Evolutionary conservation across 2,329 filamentous ascomycete species (phyloP).

Genomic region (Colletotrichum lini): DNA sequence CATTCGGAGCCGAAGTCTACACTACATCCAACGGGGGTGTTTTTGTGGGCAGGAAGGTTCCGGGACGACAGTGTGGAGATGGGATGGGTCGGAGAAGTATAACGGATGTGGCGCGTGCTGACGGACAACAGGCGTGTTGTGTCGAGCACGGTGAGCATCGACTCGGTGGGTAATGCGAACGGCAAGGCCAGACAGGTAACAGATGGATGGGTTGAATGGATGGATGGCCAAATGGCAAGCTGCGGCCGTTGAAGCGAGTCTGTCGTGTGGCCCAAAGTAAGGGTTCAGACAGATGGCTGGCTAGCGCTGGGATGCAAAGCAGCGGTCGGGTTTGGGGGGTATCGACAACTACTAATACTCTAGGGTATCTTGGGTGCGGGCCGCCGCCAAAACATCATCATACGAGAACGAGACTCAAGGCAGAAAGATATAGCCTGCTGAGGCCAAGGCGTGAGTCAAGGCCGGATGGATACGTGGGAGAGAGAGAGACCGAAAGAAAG

Average conservation of each 20-base stretch:
- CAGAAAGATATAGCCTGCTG: constrained; percentile 28
- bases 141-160: background rate
- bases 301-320: constrained; percentile 22
- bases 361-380: constrained; percentile 23
- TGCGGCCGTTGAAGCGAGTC: background rate
- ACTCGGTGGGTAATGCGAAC: constrained; percentile 7
- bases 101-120: constrained; percentile 35
- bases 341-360: constrained; percentile 32
- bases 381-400: constrained; percentile 25
- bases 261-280: background rate
- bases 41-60: constrained; percentile 35
- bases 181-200: background rate
- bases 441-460: constrained; percentile 40
- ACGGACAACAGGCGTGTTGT: constrained; percentile 12
- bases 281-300: background rate
- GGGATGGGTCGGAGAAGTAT: constrained; percentile 21
- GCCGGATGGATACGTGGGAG: constrained; percentile 1
- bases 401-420: constrained; percentile 33
- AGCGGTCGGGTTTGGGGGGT: constrained; percentile 20
- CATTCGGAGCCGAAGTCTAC: constrained; percentile 40
- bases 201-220: no score
- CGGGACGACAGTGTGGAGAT: constrained; percentile 30
- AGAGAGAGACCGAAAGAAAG: background rate
- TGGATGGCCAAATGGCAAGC: no score
- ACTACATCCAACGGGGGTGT: constrained; percentile 24